Percentiles rank a stretch among this genome's conserved stretches.
These are phyloP conservation scores for Domatiomyces globalis DNA, from an alignment of 2,329 filamentous ascomycete genomes.

Conservation along the genomic window DNA sequence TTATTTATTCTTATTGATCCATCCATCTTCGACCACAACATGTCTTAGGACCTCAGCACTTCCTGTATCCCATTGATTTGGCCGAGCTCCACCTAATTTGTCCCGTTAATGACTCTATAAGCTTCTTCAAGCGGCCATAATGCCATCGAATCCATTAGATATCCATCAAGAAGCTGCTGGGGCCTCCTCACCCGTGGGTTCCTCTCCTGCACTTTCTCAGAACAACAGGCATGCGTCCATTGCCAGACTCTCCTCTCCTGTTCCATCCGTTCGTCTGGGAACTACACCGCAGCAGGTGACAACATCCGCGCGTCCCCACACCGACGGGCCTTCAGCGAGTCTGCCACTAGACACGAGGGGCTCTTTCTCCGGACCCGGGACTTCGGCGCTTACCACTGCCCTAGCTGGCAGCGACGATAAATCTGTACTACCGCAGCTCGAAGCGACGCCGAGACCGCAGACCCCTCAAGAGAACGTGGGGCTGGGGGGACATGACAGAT, in stretches of 20 bases:
- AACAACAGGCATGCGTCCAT: conserved; percentile 37
- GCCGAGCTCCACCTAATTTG: neutral
- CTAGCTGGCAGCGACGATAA: conserved; percentile 58
- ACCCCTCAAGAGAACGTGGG: conserved; percentile 35
- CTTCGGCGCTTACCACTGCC: conserved; percentile 80
- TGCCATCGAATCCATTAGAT: conserved; percentile 10
- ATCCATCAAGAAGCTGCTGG: conserved; percentile 10
- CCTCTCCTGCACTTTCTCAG: conserved; percentile 23
- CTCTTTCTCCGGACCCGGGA: conserved; percentile 59
- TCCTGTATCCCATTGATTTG: neutral
- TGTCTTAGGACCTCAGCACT: neutral
- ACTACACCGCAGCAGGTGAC: conserved; percentile 36
- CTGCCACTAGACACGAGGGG: conserved; percentile 45
- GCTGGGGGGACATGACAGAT: conserved; percentile 33
- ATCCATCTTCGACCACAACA: no score
- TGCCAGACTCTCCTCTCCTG: conserved; percentile 41
- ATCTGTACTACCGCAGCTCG: conserved; percentile 32
- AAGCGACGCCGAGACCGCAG: conserved; percentile 4
- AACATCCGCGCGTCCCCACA: conserved; percentile 26
- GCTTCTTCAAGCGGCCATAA: conserved; percentile 6
- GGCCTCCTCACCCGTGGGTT: neutral
- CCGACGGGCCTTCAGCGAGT: conserved; percentile 45
- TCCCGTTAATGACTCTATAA: neutral
- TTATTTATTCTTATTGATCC: no score
- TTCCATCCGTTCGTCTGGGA: conserved; percentile 35